Evolutionary conservation across 345 rosid genomes (phyloP), one percentile per base, ranked within the genome.

Genomic region (Boechera stricta): DNA sequence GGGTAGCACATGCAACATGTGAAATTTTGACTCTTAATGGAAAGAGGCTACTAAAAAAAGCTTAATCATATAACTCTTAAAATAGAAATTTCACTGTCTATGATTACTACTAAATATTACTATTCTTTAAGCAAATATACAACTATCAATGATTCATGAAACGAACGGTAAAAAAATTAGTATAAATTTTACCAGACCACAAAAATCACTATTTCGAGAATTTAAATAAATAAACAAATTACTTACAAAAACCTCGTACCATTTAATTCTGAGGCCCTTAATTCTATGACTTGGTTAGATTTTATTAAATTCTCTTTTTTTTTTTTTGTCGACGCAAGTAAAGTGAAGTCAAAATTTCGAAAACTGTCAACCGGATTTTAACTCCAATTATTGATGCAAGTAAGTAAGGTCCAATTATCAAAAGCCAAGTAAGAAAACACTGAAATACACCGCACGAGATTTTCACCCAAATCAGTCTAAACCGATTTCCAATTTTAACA

Each of bases 1-100:
- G 81, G 81, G 73, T 2, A 0, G 77, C 81, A 78, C 81, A 78
- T 78, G 81, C 77, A 66, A 39, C 81, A 78, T 78, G 81, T 78
- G 81, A 66, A 55, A 38, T 49, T 32, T 78, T 66, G 69, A 78
- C 77, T 72, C 77, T 78, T 72, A 72, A 72, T 41, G 56, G 81
- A 72, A 78, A 72, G 48, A 49, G 73, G 48, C 48, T 65, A 49
- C 48, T 24, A 32, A 18, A 49, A 49, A 12, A 44, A 48, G 41
- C 55, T 78, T 66, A 78, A 66, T 64, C 55, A 66, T 69, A 48
- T 44, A 8, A 32, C 62, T 58, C 73, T 78, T 66, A 57, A 58
- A 72, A 72, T 58, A 59, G 81, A 49, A 72, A 65, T 32, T 66
- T 26, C 60, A 71, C 76, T 71, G 67, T 71, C 28, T n/a, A 41